Percentiles rank a stretch among this genome's conserved stretches.
Conservation (phyloP, 2,329 filamentous ascomycete genomes). For the Nemania diffusa region DNA sequence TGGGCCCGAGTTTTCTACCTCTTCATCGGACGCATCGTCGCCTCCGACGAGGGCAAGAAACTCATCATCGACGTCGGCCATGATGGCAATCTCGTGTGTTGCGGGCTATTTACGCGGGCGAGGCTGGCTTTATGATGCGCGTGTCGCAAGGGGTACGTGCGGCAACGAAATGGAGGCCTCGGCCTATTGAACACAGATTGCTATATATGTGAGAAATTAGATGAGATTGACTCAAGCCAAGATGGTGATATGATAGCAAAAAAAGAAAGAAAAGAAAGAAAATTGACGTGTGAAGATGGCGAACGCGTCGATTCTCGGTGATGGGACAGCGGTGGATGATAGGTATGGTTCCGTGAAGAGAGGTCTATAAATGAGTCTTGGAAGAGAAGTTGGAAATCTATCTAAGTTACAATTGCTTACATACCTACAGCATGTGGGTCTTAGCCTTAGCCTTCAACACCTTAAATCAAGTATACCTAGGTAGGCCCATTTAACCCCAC, state of each 20-base stretch:
- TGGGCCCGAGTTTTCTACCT: slow-evolving; percentile 60
- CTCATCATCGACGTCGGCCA: slow-evolving; percentile 94
- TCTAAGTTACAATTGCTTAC: no score
- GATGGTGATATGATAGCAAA: background rate
- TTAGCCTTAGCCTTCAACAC: no score
- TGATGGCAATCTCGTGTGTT: slow-evolving; percentile 55
- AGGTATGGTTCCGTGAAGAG: no score
- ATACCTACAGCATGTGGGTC: no score
- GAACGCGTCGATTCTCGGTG: background rate
- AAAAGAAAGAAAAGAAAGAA: no score
- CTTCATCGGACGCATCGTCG: slow-evolving; percentile 70
- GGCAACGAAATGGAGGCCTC: background rate
- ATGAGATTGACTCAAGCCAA: background rate
- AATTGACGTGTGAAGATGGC: background rate
- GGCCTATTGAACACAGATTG: background rate
- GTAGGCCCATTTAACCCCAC: no score
- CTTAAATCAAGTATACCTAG: no score
- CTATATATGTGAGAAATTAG: background rate
- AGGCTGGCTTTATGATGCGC: slow-evolving; percentile 22
- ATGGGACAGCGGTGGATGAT: background rate
- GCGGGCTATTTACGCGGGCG: slow-evolving; percentile 5
- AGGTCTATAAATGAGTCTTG: no score
- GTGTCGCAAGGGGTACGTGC: background rate
- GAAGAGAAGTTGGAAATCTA: no score
- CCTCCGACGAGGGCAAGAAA: slow-evolving; percentile 92